A percentile compares a stretch with the other conserved stretches of the same genome.
Conservation (phyloP, 140 eudicot species). For the Bidens hawaiensis region DNA sequence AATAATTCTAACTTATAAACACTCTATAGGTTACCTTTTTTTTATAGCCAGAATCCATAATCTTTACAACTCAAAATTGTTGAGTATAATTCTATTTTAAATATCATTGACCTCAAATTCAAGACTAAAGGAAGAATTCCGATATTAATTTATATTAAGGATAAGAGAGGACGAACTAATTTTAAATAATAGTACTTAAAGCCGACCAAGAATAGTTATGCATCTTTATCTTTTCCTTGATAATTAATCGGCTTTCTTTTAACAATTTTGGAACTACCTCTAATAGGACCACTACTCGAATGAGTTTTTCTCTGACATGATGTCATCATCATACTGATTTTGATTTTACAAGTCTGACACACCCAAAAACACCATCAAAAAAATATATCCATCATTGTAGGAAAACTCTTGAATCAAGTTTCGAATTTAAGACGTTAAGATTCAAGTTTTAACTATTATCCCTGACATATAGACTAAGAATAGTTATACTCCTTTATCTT, state of each 20-base stretch:
- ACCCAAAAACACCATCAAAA: too few species aligned
- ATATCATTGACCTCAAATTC: slow-evolving; percentile 4
- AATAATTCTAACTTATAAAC: neutral
- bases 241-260: slow-evolving; percentile 7
- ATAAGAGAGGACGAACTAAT: slow-evolving; percentile 16
- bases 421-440: too few species aligned
- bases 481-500: slow-evolving; percentile 10
- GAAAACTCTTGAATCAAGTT: too few species aligned
- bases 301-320: too few species aligned
- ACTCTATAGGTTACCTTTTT: neutral
- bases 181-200: neutral
- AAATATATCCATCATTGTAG: too few species aligned
- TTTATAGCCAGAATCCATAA: slow-evolving; percentile 5
- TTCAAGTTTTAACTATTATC: too few species aligned
- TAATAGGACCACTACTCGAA: too few species aligned
- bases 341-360: too few species aligned
- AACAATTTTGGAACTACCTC: too few species aligned
- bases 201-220: slow-evolving; percentile 26
- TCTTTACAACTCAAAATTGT: neutral
- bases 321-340: too few species aligned
- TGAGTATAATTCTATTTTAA: neutral
- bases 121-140: neutral
- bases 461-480: too few species aligned
- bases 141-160: slow-evolving; percentile 2
- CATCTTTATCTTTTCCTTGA: slow-evolving; percentile 6